phyloP scores from a whole-genome alignment of 225 moss, liverwort and hornwort species.

The Sphagnum tenellum region DNA sequence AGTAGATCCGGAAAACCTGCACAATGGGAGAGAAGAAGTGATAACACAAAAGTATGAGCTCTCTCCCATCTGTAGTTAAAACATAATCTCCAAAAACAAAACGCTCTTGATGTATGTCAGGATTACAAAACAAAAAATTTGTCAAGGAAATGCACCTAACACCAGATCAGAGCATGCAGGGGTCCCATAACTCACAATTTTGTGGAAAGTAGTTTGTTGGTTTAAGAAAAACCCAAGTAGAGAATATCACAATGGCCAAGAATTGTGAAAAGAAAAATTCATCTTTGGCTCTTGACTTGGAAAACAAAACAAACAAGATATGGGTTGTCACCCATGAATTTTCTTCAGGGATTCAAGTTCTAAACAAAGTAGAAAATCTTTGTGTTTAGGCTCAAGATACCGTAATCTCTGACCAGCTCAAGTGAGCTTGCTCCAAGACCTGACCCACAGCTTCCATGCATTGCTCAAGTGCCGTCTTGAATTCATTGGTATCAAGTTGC shows the following conservation, averaged over 20 bases:
- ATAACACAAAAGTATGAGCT: slow-evolving; percentile 1
- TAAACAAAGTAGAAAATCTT: neutral
- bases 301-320: neutral
- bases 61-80: no score
- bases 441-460: slow-evolving; percentile 16
- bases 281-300: neutral
- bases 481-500: slow-evolving; percentile 15
- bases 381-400: slow-evolving; percentile 8
- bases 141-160: neutral
- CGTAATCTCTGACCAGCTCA: slow-evolving; percentile 27
- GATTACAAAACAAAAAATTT: neutral
- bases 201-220: no score
- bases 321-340: neutral
- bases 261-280: neutral
- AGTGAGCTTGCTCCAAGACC: slow-evolving; percentile 15
- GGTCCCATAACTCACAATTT: no score
- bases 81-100: no score
- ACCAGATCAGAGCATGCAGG: no score
- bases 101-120: no score
- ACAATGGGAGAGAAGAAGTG: neutral
- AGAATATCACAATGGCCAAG: neutral
- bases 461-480: slow-evolving; percentile 14
- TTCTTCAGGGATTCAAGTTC: neutral
- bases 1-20: slow-evolving; percentile 75
- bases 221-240: neutral